Conservation (phyloP, 768 basidiomycete species). For the Chalciporus chontae region DNA sequence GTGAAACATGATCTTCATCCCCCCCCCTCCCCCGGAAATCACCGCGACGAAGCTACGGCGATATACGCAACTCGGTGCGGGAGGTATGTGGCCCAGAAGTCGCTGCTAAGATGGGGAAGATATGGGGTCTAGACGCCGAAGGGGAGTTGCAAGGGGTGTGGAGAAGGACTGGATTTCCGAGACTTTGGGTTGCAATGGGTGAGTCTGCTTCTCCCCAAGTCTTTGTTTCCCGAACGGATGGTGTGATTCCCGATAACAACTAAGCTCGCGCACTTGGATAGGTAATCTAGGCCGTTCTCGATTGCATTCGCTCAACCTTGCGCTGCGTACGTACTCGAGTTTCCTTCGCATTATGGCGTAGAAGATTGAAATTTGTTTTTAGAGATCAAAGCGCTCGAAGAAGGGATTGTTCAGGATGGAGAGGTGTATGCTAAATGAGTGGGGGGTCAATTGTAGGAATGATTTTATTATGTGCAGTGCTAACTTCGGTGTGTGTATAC, state of each 20-base stretch:
- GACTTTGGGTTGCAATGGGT: constrained; percentile 31
- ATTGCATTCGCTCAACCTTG: constrained; percentile 28
- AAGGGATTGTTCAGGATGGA: constrained; percentile 17
- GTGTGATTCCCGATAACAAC: not conserved
- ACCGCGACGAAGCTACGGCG: constrained; percentile 38
- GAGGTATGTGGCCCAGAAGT: constrained; percentile 47
- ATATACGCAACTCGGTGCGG: constrained; percentile 37
- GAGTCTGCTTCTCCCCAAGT: not conserved
- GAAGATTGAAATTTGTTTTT: constrained; percentile 1
- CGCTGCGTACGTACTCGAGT: constrained; percentile 23
- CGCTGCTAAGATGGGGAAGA: constrained; percentile 42
- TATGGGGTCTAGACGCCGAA: constrained; percentile 66
- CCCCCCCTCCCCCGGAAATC: not conserved
- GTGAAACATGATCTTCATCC: not conserved
- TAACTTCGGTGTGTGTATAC: too few species aligned
- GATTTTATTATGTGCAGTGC: not conserved
- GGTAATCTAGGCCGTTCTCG: constrained; percentile 23
- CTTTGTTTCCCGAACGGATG: not conserved
- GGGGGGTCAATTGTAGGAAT: not conserved
- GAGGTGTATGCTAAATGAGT: constrained; percentile 8
- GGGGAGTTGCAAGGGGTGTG: constrained; percentile 51
- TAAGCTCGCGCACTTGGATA: not conserved
- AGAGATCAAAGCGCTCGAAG: constrained; percentile 32
- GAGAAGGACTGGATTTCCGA: constrained; percentile 34
- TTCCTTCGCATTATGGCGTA: not conserved